phyloP scores from a whole-genome alignment of 2,329 filamentous ascomycete genomes.

The Eutypa lata region DNA sequence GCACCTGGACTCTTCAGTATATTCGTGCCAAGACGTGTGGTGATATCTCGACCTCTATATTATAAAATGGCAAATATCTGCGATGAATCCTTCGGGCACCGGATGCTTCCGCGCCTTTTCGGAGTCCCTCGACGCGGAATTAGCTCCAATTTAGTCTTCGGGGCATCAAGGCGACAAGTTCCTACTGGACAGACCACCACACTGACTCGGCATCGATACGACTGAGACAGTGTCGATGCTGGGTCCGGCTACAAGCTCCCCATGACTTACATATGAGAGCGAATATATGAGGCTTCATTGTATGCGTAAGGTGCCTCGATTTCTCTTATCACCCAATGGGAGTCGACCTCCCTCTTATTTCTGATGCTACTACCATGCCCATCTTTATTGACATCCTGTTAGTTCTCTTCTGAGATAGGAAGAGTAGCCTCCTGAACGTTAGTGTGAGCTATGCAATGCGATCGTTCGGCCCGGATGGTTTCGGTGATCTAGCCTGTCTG shows the following conservation, averaged over 20 bases:
- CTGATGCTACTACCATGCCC: not conserved
- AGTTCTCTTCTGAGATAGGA: not conserved
- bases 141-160: not conserved
- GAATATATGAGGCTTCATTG: not conserved
- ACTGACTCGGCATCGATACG: not conserved
- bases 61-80: too few species aligned
- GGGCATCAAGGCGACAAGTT: not conserved
- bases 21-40: too few species aligned
- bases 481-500: not conserved
- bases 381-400: not conserved
- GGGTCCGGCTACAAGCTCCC: not conserved
- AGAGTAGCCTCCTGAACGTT: not conserved
- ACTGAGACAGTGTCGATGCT: not conserved
- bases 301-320: not conserved
- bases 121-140: not conserved
- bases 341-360: not conserved
- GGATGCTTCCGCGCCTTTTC: not conserved
- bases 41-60: too few species aligned
- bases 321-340: not conserved
- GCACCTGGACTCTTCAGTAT: too few species aligned
- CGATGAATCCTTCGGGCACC: too few species aligned
- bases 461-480: not conserved
- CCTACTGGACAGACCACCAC: not conserved
- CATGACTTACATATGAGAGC: not conserved
- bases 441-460: not conserved